phyloP scores from a whole-genome alignment of 768 basidiomycete genomes.

The Macrolepiota fuliginosa region DNA sequence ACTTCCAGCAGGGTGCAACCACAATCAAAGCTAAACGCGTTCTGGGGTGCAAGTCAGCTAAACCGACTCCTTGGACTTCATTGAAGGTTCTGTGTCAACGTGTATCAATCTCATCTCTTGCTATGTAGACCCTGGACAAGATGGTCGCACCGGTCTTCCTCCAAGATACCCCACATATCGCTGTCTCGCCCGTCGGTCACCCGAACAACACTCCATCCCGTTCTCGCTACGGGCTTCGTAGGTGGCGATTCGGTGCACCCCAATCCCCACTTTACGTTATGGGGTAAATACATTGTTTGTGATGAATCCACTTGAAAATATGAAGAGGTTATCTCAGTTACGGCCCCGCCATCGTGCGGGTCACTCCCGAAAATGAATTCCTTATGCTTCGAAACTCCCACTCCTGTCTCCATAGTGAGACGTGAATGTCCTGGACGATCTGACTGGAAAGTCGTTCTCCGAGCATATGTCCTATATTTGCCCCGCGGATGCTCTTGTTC shows the following conservation, averaged over 20 bases:
- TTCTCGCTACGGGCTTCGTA: neutral
- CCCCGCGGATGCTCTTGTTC: neutral
- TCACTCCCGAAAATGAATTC: no score
- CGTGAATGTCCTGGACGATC: neutral
- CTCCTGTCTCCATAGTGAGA: neutral
- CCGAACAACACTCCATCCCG: neutral
- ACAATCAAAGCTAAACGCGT: neutral
- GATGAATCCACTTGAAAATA: neutral
- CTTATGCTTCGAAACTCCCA: neutral
- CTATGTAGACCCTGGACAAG: neutral
- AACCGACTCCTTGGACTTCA: neutral
- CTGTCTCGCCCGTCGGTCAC: neutral
- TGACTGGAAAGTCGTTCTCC: no score
- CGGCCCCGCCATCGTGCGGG: no score
- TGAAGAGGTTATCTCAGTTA: neutral
- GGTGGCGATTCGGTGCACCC: neutral
- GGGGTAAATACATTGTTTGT: neutral
- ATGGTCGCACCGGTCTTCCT: neutral
- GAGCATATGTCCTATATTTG: no score
- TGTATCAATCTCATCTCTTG: neutral
- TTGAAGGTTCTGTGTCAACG: neutral
- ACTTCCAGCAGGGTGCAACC: neutral
- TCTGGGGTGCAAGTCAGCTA: neutral
- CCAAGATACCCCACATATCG: neutral
- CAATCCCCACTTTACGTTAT: neutral